phyloP scores from a whole-genome alignment of 179 eudicot species.

The Beta lomatogona region DNA sequence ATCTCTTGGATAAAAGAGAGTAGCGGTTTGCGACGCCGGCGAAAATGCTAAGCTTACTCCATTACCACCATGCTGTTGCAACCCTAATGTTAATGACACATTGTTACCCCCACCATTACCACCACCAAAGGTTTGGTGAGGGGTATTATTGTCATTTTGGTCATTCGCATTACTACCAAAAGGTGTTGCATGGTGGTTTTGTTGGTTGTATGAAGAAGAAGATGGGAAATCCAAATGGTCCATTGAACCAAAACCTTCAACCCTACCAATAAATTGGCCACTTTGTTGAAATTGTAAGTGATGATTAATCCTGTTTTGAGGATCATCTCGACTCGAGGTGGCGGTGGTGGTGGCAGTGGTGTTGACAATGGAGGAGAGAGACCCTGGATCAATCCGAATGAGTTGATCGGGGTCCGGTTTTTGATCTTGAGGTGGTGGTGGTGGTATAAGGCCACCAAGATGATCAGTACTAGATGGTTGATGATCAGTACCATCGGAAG shows the following conservation, averaged over 20 bases:
- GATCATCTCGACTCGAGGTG: conserved; percentile 7
- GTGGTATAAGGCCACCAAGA: conserved; percentile 20
- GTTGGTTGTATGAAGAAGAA: conserved; percentile 32
- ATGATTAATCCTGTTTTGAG: conserved; percentile 5
- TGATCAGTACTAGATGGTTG: conserved; percentile 22
- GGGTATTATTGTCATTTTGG: conserved; percentile 32
- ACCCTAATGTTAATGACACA: conserved; percentile 84
- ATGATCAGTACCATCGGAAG: conserved; percentile 32
- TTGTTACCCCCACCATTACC: conserved; percentile 36
- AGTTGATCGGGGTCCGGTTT: conserved; percentile 68
- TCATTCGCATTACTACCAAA: neutral
- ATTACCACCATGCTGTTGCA: conserved; percentile 75
- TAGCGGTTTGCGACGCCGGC: conserved; percentile 38
- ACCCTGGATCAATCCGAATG: conserved; percentile 56
- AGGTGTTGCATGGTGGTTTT: conserved; percentile 29
- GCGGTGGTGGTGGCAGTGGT: conserved; percentile 21
- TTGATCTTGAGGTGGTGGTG: conserved; percentile 41
- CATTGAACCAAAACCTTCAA: conserved; percentile 36
- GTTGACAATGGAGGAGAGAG: conserved; percentile 70
- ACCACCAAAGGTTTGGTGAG: conserved; percentile 29
- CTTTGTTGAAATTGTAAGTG: conserved; percentile 18
- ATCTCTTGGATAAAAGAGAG: conserved; percentile 68
- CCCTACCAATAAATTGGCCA: conserved; percentile 32
- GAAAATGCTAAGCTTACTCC: conserved; percentile 68
- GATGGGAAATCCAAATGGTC: conserved; percentile 35